Base-by-base conservation (phyloP, 106 monocot species). In the Cymbidium sinense region DNA sequence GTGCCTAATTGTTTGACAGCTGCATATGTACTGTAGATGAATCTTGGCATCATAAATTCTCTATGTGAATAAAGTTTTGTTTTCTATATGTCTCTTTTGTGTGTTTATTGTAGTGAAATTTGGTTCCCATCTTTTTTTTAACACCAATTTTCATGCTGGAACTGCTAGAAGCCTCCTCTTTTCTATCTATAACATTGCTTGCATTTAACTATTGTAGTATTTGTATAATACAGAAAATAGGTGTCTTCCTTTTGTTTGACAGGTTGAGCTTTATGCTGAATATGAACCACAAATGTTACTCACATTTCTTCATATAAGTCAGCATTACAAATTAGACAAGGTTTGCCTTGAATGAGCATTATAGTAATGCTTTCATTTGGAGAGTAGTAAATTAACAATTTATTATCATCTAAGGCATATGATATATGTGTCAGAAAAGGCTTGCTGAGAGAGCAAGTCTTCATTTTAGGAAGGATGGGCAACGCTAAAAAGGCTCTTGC, bases 261-360 rank as follows among this genome's bases (percentile, higher is more conserved):
- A 99, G 94, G 95, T 99, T 70, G 95, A 94, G 78, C 95, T 99
- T 80, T 99, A 95, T 85, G 95, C 95, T 51, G 99, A 99, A 6
- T 99, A 92, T 77, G 94, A 99, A 37, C 94, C 87, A 77, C 43
- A 39, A 70, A 80, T 99, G 92, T 81, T 95, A 76, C 94, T 99
- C 15, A 90, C 90, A 33, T 99, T 99, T 81, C 99, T 99, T 76
- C 92, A 86, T 36, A 89, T 84, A 69, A 99, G 99, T 84, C 92
- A 95, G 70, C 92, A 99, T 81, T 99, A 99, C 77, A 92, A 81
- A 75, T 83, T 99, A 77, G 99, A 99, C 78, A 99, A 92, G 94
- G 98, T 98, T 76, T 79, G 77, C 8, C 10, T 77, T 78, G 47
- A 77, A 78, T n/a, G 4, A 34, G 23, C 21, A 77, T 75, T 70